These are phyloP conservation scores for Pulveroboletus frians DNA, from an alignment of 768 basidiomycete genomes.

Conservation along the genomic window DNA sequence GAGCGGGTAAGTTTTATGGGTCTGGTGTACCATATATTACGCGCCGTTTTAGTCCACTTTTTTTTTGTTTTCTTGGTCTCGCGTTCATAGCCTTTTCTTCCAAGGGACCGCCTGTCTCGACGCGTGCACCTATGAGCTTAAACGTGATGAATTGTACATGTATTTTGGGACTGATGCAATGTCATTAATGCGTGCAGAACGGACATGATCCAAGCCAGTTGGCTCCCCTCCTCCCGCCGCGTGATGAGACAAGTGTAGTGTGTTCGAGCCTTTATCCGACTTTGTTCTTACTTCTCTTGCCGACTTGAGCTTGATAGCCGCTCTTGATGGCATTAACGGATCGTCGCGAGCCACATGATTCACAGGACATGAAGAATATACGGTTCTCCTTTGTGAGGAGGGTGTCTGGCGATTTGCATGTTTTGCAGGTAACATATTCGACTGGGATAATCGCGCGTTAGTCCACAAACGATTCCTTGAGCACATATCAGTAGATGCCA, in stretches of 20 bases:
- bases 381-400: slow-evolving; percentile 96
- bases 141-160: slow-evolving; percentile 13
- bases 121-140: slow-evolving; percentile 1
- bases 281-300: slow-evolving; percentile 81
- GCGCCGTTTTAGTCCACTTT: slow-evolving; percentile 9
- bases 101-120: slow-evolving; percentile 7
- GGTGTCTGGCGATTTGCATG: slow-evolving; percentile 98
- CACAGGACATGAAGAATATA: slow-evolving; percentile 96
- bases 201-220: neutral
- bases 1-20: neutral
- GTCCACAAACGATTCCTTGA: neutral
- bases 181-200: slow-evolving; percentile 12
- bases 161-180: slow-evolving; percentile 22
- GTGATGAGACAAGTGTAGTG: neutral
- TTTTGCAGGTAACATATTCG: slow-evolving; percentile 99
- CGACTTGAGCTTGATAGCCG: slow-evolving; percentile 95
- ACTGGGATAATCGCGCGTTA: slow-evolving; percentile 41
- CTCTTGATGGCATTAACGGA: slow-evolving; percentile 97
- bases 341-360: slow-evolving; percentile 84
- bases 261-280: slow-evolving; percentile 41
- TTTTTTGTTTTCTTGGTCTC: slow-evolving; percentile 4
- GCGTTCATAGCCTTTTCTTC: slow-evolving; percentile 1
- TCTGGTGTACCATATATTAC: slow-evolving; percentile 13
- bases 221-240: neutral
- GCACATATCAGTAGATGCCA: neutral